A percentile compares a stretch with the other conserved stretches of the same genome.
Evolutionary conservation across 805 yeast genomes (phyloP).

Genomic region (Candida tallmaniae): DNA sequence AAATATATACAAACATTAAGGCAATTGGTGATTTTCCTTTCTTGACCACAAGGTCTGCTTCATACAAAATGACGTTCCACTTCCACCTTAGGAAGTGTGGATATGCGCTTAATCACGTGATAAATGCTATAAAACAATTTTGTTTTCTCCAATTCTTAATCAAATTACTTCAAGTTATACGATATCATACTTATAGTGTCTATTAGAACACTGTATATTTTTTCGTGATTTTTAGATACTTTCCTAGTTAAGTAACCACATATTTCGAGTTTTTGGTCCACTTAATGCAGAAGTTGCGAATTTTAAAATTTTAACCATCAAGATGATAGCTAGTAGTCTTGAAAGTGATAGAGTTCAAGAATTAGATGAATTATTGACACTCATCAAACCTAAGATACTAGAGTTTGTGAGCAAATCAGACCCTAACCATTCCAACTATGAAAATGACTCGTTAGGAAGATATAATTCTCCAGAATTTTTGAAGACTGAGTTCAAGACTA

Average conservation of each 20-base stretch:
- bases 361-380: constrained; percentile 48
- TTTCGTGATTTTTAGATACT: constrained; percentile 4
- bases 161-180: too few species aligned
- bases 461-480: constrained; percentile 48
- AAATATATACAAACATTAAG: too few species aligned
- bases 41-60: too few species aligned
- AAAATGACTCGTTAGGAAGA: constrained; percentile 47
- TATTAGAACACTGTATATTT: background rate
- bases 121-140: too few species aligned
- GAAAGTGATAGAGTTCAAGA: constrained; percentile 54
- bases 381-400: constrained; percentile 49
- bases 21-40: too few species aligned
- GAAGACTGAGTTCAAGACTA: constrained; percentile 19
- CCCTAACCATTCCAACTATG: constrained; percentile 21
- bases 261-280: background rate
- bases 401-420: constrained; percentile 50
- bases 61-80: too few species aligned
- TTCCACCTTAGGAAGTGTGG: too few species aligned
- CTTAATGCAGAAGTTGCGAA: constrained; percentile 6
- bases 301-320: background rate
- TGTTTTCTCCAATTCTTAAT: too few species aligned
- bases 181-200: too few species aligned
- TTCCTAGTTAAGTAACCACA: background rate
- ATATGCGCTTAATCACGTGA: too few species aligned
- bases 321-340: constrained; percentile 14